A percentile compares a stretch with the other conserved stretches of the same genome.
phyloP scores from a whole-genome alignment of 2,329 filamentous ascomycete species.

The Akanthomyces muscarius region DNA sequence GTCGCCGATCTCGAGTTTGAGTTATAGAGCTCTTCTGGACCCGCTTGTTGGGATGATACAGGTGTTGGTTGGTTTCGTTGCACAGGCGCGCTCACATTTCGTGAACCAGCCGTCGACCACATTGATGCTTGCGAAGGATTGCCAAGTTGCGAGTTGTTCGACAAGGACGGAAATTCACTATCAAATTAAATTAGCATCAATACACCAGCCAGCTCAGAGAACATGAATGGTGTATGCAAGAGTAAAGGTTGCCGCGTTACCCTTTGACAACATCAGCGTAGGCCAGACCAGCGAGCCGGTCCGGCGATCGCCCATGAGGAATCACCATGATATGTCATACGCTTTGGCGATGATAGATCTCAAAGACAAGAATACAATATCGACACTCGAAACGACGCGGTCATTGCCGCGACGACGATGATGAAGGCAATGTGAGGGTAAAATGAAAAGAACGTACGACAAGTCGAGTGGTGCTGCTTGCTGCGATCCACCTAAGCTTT shows the following conservation, averaged over 20 bases:
- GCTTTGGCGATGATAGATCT: neutral
- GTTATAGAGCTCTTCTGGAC: slow-evolving; percentile 45
- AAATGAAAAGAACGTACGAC: slow-evolving; percentile 50
- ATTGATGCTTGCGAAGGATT: slow-evolving; percentile 47
- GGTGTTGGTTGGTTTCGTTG: slow-evolving; percentile 51
- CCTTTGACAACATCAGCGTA: slow-evolving; percentile 33
- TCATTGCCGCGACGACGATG: neutral
- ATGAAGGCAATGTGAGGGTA: neutral
- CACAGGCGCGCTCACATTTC: slow-evolving; percentile 45
- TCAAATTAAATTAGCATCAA: neutral
- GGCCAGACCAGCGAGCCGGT: slow-evolving; percentile 18
- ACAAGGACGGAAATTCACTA: slow-evolving; percentile 64
- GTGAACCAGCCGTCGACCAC: slow-evolving; percentile 50
- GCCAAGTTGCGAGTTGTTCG: slow-evolving; percentile 54
- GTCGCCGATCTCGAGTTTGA: slow-evolving; percentile 36
- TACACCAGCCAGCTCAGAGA: too few species aligned
- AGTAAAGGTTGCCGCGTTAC: slow-evolving; percentile 20
- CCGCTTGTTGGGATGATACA: slow-evolving; percentile 46
- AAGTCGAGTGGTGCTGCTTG: slow-evolving; percentile 58
- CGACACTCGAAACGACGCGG: neutral
- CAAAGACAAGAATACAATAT: too few species aligned
- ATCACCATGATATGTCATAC: slow-evolving; percentile 9
- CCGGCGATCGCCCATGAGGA: slow-evolving; percentile 1
- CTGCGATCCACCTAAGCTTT: slow-evolving; percentile 61
- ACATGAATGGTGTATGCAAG: neutral